phyloP scores from a whole-genome alignment of 2,329 filamentous ascomycete genomes.

The Hirsutella rhossiliensis region DNA sequence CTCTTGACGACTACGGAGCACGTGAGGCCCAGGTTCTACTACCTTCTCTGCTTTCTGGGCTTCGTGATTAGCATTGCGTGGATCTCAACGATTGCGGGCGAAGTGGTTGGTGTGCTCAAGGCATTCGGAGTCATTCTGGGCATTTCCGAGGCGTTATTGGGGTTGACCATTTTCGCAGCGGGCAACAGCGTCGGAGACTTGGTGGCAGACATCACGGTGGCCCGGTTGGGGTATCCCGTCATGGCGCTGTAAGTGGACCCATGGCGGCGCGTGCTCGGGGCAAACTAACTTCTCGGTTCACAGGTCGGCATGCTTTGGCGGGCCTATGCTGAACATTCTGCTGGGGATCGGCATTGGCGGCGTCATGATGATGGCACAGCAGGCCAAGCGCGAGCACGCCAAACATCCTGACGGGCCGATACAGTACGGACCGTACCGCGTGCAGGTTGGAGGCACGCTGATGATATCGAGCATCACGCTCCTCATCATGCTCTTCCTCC shows the following conservation, averaged over 20 bases:
- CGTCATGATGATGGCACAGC: conserved; percentile 70
- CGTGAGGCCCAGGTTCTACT: conserved; percentile 60
- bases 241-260: conserved; percentile 60
- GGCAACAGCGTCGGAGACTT: conserved; percentile 92
- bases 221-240: conserved; percentile 83
- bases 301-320: conserved; percentile 88
- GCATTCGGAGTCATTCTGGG: conserved; percentile 81
- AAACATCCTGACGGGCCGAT: conserved; percentile 55
- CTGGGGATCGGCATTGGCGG: conserved; percentile 89
- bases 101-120: conserved; percentile 92
- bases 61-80: conserved; percentile 88
- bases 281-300: not conserved
- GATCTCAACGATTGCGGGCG: conserved; percentile 91
- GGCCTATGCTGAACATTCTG: conserved; percentile 93
- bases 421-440: conserved; percentile 64
- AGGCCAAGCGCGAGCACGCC: conserved; percentile 50
- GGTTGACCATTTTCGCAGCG: conserved; percentile 90
- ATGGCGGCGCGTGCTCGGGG: not conserved
- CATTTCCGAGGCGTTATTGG: conserved; percentile 90
- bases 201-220: conserved; percentile 89
- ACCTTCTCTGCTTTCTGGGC: conserved; percentile 73
- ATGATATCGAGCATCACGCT: conserved; percentile 78
- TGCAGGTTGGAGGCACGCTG: conserved; percentile 74
- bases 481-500: conserved; percentile 62
- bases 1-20: conserved; percentile 56